Evolutionary conservation across 306 rosid genomes (phyloP).

Genomic region (Hippophae gyantsensis): DNA sequence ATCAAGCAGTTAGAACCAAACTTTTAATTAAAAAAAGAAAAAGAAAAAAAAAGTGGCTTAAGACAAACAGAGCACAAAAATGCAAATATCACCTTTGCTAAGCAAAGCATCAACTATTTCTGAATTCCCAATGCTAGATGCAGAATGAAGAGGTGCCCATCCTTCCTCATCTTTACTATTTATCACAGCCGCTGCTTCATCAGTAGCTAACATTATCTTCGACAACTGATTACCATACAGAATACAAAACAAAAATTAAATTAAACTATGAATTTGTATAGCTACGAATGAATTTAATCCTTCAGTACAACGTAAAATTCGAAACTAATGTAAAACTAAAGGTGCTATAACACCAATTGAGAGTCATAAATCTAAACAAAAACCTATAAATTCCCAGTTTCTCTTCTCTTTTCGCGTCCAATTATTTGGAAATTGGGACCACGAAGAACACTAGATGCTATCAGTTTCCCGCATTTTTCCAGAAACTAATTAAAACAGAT

Average conservation of each 20-base stretch:
- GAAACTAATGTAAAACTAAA: neutral
- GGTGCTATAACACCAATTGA: neutral
- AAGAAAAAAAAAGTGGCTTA: neutral
- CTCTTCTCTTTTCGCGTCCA: neutral
- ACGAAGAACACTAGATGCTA: too few species aligned
- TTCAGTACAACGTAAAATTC: neutral
- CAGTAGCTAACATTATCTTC: constrained; percentile 40
- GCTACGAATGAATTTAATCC: neutral
- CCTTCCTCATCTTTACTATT: constrained; percentile 84
- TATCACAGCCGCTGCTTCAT: constrained; percentile 36
- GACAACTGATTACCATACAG: constrained; percentile 36
- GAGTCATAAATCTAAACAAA: neutral
- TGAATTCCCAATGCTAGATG: constrained; percentile 62
- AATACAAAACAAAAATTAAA: neutral
- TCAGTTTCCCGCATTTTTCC: neutral
- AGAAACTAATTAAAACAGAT: neutral
- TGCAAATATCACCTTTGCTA: constrained; percentile 33
- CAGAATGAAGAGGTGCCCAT: constrained; percentile 94
- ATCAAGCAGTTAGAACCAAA: neutral
- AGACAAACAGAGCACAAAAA: neutral
- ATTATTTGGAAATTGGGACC: neutral
- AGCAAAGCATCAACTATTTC: constrained; percentile 51
- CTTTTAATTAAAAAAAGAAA: neutral
- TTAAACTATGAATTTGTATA: neutral
- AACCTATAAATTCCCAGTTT: neutral